phyloP scores from a whole-genome alignment of 768 basidiomycete genomes.

The Lepiota brunneoincarnata region DNA sequence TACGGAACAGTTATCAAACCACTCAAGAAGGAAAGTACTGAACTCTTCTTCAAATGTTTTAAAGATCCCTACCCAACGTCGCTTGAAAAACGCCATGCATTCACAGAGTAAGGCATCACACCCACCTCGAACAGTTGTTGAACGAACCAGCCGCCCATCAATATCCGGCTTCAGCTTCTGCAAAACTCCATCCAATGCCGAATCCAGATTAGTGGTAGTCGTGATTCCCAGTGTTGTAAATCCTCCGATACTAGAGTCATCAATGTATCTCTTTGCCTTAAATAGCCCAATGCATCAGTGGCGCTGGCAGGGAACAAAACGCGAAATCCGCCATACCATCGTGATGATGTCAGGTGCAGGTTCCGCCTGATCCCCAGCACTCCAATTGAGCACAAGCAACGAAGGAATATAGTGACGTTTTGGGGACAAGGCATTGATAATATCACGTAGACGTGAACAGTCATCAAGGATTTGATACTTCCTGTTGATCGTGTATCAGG shows the following conservation, averaged over 20 bases:
- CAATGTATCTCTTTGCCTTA: conserved; percentile 49
- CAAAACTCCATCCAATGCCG: conserved; percentile 45
- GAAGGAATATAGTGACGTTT: conserved; percentile 62
- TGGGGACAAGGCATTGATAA: conserved; percentile 50
- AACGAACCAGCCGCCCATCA: conserved; percentile 53
- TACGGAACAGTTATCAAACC: conserved; percentile 40
- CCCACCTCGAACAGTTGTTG: conserved; percentile 45
- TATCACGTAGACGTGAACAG: conserved; percentile 65
- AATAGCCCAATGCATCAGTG: neutral
- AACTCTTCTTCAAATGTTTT: conserved; percentile 39
- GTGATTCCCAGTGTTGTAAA: conserved; percentile 48
- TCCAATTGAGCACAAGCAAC: conserved; percentile 61
- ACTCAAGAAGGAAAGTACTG: conserved; percentile 39
- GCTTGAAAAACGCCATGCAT: conserved; percentile 1
- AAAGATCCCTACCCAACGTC: conserved; percentile 31
- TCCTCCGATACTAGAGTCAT: conserved; percentile 37
- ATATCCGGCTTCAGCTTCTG: conserved; percentile 46
- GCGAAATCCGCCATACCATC: conserved; percentile 43
- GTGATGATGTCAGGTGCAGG: conserved; percentile 48
- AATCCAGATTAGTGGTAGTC: conserved; percentile 54
- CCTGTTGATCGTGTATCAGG: conserved; percentile 28
- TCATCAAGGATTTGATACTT: conserved; percentile 74
- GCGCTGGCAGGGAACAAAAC: neutral
- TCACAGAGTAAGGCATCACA: neutral
- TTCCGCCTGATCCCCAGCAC: conserved; percentile 35